Conservation (phyloP, 495 filamentous ascomycete species). For the Annulohypoxylon maeteangense region DNA sequence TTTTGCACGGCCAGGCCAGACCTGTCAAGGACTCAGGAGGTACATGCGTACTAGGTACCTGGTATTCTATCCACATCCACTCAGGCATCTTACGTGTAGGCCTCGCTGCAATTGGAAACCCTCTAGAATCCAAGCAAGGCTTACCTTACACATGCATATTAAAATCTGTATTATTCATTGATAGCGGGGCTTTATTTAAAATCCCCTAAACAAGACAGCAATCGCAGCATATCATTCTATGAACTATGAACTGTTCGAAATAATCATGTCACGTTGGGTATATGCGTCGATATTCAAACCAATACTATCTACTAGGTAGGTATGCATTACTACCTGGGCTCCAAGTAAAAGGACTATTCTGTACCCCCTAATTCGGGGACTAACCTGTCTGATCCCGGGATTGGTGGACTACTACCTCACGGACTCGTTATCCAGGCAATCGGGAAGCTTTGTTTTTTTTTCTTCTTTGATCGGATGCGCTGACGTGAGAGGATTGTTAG, state of each 20-base stretch:
- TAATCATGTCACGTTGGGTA: not conserved
- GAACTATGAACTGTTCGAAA: not conserved
- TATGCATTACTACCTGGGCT: not conserved
- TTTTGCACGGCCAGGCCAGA: no score
- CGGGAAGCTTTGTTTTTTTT: not conserved
- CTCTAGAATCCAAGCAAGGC: not conserved
- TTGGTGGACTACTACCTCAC: not conserved
- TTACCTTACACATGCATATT: constrained; percentile 8
- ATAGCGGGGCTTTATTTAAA: constrained; percentile 30
- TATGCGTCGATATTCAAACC: not conserved
- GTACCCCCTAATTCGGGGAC: not conserved
- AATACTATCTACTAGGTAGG: not conserved
- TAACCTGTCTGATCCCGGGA: not conserved
- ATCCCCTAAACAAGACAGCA: not conserved
- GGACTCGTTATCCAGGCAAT: constrained; percentile 1
- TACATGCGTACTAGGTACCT: not conserved
- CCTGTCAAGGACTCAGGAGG: not conserved
- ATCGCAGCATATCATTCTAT: not conserved
- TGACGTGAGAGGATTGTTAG: constrained; percentile 7
- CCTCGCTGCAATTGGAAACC: not conserved
- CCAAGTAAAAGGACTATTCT: not conserved
- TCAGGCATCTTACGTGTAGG: not conserved
- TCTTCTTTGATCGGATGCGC: not conserved
- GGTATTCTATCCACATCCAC: not conserved
- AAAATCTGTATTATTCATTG: constrained; percentile 16